phyloP scores from a whole-genome alignment of 495 filamentous ascomycete species.

The Amphirosellinia nigrospora region DNA sequence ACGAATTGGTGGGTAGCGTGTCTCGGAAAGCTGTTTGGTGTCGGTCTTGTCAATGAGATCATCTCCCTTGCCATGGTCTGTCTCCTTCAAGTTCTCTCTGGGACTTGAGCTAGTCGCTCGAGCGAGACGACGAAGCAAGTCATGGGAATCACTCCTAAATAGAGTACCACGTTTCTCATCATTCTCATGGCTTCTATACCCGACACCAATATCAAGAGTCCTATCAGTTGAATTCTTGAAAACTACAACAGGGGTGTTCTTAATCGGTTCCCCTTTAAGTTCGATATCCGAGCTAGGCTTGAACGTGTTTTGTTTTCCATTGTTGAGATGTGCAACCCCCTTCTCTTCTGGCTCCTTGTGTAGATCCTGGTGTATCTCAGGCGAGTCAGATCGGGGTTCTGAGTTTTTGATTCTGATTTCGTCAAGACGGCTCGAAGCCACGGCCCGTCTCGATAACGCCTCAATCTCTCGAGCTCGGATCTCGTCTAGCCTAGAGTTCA shows the following conservation, averaged over 20 bases:
- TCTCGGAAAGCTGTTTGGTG: conserved; percentile 22
- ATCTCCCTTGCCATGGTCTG: neutral
- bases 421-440: conserved; percentile 63
- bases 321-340: conserved; percentile 22
- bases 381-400: conserved; percentile 43
- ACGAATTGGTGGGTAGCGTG: conserved; percentile 26
- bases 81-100: conserved; percentile 20
- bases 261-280: conserved; percentile 27
- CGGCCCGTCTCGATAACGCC: conserved; percentile 60
- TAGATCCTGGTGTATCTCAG: conserved; percentile 28
- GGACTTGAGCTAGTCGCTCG: conserved; percentile 65
- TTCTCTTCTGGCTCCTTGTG: conserved; percentile 23
- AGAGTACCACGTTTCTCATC: conserved; percentile 11
- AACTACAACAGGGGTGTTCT: conserved; percentile 60
- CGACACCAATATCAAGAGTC: neutral
- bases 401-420: conserved; percentile 62
- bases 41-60: conserved; percentile 21
- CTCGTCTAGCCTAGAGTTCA: conserved; percentile 57
- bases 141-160: conserved; percentile 64
- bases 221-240: conserved; percentile 42
- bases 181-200: conserved; percentile 3
- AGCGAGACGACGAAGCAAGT: conserved; percentile 68
- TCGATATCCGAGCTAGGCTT: conserved; percentile 44
- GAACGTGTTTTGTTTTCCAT: conserved; percentile 31
- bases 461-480: conserved; percentile 65